Evolutionary conservation across 2,329 filamentous ascomycete species (phyloP).

Genomic region (Emergomyces pasteurianus): DNA sequence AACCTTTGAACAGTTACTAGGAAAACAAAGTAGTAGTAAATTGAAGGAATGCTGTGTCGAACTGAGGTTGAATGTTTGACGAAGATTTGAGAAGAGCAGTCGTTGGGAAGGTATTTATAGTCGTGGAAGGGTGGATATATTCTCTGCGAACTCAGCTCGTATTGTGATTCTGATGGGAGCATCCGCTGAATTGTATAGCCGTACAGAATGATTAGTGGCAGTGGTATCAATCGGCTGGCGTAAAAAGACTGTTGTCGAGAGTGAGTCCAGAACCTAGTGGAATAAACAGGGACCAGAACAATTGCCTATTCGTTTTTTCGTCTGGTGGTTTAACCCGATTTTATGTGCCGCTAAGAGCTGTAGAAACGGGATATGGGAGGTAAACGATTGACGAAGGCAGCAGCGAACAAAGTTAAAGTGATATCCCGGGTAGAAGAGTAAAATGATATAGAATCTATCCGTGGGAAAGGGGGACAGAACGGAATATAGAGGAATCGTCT

Average conservation of each 20-base stretch:
- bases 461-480: neutral
- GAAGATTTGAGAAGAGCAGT: neutral
- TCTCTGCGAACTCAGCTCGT: neutral
- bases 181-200: neutral
- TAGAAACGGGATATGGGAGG: neutral
- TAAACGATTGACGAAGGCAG: neutral
- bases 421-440: neutral
- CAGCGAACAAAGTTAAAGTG: neutral
- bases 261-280: neutral
- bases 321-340: neutral
- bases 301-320: neutral
- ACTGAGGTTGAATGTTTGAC: neutral
- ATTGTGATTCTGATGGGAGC: neutral
- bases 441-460: neutral
- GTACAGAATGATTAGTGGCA: neutral
- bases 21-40: too few relatives aligned
- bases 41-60: neutral
- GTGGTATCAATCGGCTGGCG: neutral
- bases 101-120: neutral
- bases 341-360: too few relatives aligned
- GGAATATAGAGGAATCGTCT: neutral
- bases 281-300: neutral
- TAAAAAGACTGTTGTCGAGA: neutral
- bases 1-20: neutral
- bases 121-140: too few relatives aligned